These are phyloP conservation scores for Kurtzmaniella natalensis DNA, from an alignment of 1,139 yeast genomes.

Conservation along the genomic window DNA sequence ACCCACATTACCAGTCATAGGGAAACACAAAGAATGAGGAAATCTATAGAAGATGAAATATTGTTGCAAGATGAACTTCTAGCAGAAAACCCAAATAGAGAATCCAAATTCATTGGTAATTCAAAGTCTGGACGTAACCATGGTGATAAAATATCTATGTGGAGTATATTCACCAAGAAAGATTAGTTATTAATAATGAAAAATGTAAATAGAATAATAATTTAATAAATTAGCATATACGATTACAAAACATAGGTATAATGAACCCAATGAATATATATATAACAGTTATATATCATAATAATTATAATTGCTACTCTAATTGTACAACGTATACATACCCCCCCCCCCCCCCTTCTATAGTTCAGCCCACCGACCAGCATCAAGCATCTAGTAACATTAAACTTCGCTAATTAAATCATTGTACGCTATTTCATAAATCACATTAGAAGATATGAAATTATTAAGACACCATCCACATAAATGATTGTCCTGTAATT, in stretches of 20 bases:
- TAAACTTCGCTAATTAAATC: conserved; percentile 21
- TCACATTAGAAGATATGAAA: conserved; percentile 34
- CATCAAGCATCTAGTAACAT: not conserved
- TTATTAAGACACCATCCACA: conserved; percentile 46
- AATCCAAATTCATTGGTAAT: conserved; percentile 63
- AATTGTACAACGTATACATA: too few relatives aligned
- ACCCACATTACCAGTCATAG: conserved; percentile 32
- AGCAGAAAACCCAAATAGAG: conserved; percentile 26
- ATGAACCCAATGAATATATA: too few relatives aligned
- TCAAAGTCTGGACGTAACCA: conserved; percentile 51
- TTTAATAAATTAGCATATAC: too few relatives aligned
- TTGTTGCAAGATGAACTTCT: conserved; percentile 31
- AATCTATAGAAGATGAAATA: conserved; percentile 32
- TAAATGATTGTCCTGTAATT: conserved; percentile 40
- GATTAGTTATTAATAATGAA: too few relatives aligned
- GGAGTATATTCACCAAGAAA: conserved; percentile 24
- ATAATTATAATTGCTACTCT: too few relatives aligned
- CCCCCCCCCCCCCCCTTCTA: too few relatives aligned
- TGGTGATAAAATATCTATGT: conserved; percentile 41
- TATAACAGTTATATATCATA: too few relatives aligned
- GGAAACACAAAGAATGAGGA: conserved; percentile 28
- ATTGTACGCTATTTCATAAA: conserved; percentile 40
- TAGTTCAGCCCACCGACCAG: too few relatives aligned
- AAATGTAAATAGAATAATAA: too few relatives aligned
- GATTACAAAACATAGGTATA: too few relatives aligned